These are phyloP conservation scores for Lepidium didymum DNA, from an alignment of 345 rosid genomes.

Conservation along the genomic window DNA sequence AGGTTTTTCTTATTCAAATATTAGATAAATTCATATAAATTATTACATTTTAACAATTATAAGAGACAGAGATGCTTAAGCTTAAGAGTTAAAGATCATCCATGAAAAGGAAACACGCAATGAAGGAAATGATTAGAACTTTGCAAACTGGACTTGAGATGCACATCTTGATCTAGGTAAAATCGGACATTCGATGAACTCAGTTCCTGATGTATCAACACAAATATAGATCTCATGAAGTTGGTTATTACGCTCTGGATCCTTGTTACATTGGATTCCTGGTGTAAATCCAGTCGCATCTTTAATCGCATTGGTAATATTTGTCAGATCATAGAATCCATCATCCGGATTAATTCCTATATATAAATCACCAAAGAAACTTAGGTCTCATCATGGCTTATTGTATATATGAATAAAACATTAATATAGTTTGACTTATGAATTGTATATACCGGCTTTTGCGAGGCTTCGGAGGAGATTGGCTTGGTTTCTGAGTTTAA, in stretches of 20 bases:
- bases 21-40: neutral
- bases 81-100: too few species aligned
- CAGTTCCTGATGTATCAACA: slow-evolving; percentile 59
- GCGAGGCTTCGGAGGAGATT: slow-evolving; percentile 53
- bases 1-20: neutral
- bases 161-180: slow-evolving; percentile 40
- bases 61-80: neutral
- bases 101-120: neutral
- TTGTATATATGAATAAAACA: neutral
- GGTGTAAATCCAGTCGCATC: slow-evolving; percentile 44
- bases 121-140: slow-evolving; percentile 31
- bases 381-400: neutral
- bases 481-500: slow-evolving; percentile 40
- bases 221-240: slow-evolving; percentile 54
- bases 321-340: slow-evolving; percentile 35
- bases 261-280: slow-evolving; percentile 57
- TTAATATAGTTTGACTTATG: neutral
- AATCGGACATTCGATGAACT: slow-evolving; percentile 57
- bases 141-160: slow-evolving; percentile 49
- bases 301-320: slow-evolving; percentile 41
- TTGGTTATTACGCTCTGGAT: slow-evolving; percentile 40
- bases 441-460: slow-evolving; percentile 29
- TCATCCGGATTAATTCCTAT: slow-evolving; percentile 68
- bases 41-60: neutral
- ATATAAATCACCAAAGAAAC: neutral